Evolutionary conservation across 352 stramenopile genomes (phyloP), one percentile per base, ranked within the genome.

Genomic region (Phytophthora tentaculata): DNA sequence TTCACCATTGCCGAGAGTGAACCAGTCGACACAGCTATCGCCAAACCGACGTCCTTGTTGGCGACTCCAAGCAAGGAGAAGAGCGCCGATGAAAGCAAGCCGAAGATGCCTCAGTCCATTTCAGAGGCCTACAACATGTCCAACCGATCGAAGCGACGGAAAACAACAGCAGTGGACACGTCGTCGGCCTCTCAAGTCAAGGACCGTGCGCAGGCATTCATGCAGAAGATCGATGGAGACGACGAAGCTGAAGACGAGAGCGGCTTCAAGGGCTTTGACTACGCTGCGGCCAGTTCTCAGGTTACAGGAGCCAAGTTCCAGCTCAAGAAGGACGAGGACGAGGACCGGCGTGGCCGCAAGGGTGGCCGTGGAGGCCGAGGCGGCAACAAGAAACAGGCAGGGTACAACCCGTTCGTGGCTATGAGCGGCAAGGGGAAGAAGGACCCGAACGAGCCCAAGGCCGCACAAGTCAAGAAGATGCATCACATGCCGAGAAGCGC

Each of bases 401-500:
- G 73, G 3, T 96, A 96, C 76, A 96, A 95, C 57, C 86, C 88
- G 50, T 95, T 94, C 49, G 74, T 89, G 44, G 84, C 71, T 9
- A 80, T 91, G 39, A 73, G 80, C 32, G 76, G 74, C 48, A 81
- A 77, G 10, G 76, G 29, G 35, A 77, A 67, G 37, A 68, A 65
- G 47, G 39, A 65, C 24, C 28, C 53, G 26, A 67, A 63, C 19
- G 77, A 77, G 69, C 71, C 61, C 22, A 48, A 74, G 37, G 74
- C 60, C 32, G 76, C 39, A 44, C 80, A 80, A n/a, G 69, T 80
- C 43, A 95, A 94, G 74, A 92, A 89, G 69, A 83, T 86, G 74
- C 84, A 94, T 64, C 86, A 95, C 73, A 91, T 92, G 77, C 85
- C 88, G 14, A 82, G 86, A 67, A 96, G 86, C 62, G 84, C 88